Percentiles rank a stretch among this genome's conserved stretches.
Evolutionary conservation across 805 yeast species (phyloP).

Genomic region (Cyberlindnera amylophila): DNA sequence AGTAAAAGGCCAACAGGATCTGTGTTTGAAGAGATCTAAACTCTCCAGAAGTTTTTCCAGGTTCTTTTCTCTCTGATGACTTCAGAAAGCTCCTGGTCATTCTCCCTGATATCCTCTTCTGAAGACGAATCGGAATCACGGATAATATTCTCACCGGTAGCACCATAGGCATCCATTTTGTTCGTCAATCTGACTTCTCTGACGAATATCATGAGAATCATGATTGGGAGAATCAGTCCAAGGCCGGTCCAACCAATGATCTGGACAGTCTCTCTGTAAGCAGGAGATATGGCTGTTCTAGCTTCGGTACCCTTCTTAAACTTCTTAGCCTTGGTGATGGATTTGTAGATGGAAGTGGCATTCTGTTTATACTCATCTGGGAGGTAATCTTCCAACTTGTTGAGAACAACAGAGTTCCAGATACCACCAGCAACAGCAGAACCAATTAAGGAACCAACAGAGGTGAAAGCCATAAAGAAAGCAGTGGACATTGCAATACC

Average conservation of each 20-base stretch:
- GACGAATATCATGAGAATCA: constrained; percentile 29
- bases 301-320: constrained; percentile 27
- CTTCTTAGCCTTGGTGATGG: constrained; percentile 23
- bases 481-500: constrained; percentile 32
- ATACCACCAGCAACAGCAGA: constrained; percentile 28
- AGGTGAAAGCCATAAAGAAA: constrained; percentile 27
- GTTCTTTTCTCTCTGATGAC: constrained; percentile 17
- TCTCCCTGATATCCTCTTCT: background rate
- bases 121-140: constrained; percentile 1
- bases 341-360: constrained; percentile 26
- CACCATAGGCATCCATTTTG: constrained; percentile 21
- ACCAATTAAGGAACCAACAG: constrained; percentile 30
- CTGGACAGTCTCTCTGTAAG: constrained; percentile 31
- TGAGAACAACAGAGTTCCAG: constrained; percentile 26
- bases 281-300: constrained; percentile 28
- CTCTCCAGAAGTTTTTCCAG: constrained; percentile 12
- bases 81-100: background rate
- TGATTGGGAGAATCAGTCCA: constrained; percentile 28
- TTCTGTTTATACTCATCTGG: constrained; percentile 21
- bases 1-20: too few relatives aligned
- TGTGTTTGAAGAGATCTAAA: too few relatives aligned
- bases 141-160: constrained; percentile 13
- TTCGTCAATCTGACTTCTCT: constrained; percentile 26
- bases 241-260: constrained; percentile 29
- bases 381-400: constrained; percentile 20